Evolutionary conservation across 2,329 filamentous ascomycete genomes (phyloP), one percentile per base, ranked within the genome.

Genomic region (Lasiodiplodia citricola): DNA sequence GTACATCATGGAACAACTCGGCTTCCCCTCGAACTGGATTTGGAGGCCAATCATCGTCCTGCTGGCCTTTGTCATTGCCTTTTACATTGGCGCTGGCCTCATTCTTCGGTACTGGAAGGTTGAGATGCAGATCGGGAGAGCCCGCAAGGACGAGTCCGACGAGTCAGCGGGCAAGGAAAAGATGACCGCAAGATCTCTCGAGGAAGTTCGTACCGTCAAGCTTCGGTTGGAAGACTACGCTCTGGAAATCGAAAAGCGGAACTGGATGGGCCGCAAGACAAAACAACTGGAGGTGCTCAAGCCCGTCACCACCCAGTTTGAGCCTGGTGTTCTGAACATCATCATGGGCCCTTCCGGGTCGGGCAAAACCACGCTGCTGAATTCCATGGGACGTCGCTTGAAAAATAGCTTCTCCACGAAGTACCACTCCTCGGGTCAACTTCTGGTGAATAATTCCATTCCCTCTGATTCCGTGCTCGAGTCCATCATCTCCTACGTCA

Each of bases 341-440:
- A 92, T 94, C 71, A 93, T 94, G 91, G 92, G 92, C 0, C 92
- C 92, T 0, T 93, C 91, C 0, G 92, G 92, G 0, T 91, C 88
- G 56, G 92, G 92, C 1, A 94, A 94, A 77, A 93, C 91, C 0
- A 91, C 90, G 0, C 81, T 93, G 0, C 82, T 94, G 13, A 93
- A 92, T 74, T 85, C 89, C 1, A 91, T 94, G 86, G 90, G 92
- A 1, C 81, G 88, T 3, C 84, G 92, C 18, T 80, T 94, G 4
- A 87, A 88, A 31, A 88, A 87, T 68, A 88, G 87, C 1, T 72
- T 88, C 2, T 83, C 85, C 2, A 92, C 89, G 0, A 85, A 84
- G 67, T 94, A 94, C 73, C 83, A 81, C 4, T 82, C 87, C 2
- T 83, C 82, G 5, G 92, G 92, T 0, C 85, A 83, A 56, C 86